Base-by-base conservation (phyloP, 1,284 basidiomycete species). In the Athelia sp. region DNA sequence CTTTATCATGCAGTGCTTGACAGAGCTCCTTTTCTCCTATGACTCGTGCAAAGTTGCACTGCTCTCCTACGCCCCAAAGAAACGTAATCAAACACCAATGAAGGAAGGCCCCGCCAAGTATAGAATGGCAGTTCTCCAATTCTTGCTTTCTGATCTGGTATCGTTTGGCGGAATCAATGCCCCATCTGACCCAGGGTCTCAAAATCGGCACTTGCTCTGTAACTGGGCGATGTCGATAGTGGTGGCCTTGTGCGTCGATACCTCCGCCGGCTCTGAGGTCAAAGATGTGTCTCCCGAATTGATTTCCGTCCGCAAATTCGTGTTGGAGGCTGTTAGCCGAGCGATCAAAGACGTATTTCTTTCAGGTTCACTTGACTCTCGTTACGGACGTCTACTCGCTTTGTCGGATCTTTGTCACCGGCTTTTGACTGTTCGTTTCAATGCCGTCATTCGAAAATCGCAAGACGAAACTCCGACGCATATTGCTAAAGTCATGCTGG, bases 401-500 rank as follows among this genome's bases (percentile, higher is more conserved):
- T 73, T 98, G 34, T 82, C 87, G 35, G 93, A 98, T 59, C 74
- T 99, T 19, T 93, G 92, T 60, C 82, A 92, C 66, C 88, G 94
- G 9, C 72, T 99, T 19, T 74, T 99, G 49, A 90, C 87, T 1
- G 86, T 92, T 13, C 84, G 84, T 17, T 81, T 86, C 66, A 83
- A 80, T 56, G 65, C 66, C 18, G 69, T 68, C 10, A 67, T 74
- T 24, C 79, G 83, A 46, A 87, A 88, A 61, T 72, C 79, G 26
- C 76, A 80, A 51, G 90, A 95, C 40, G 95, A 97, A 46, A 76
- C 81, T 11, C 87, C 89, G 2, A 87, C 94, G 15, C 94, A 98
- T 55, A 81, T 98, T 51, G 93, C 97, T 38, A 99, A 98, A 72
- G 81, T 95, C 54, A 99, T 99, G 97, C 72, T 99, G 43, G 97